Evolutionary conservation across 768 basidiomycete species (phyloP), one percentile per base, ranked within the genome.

Genomic region (Tricholoma furcatifolium): DNA sequence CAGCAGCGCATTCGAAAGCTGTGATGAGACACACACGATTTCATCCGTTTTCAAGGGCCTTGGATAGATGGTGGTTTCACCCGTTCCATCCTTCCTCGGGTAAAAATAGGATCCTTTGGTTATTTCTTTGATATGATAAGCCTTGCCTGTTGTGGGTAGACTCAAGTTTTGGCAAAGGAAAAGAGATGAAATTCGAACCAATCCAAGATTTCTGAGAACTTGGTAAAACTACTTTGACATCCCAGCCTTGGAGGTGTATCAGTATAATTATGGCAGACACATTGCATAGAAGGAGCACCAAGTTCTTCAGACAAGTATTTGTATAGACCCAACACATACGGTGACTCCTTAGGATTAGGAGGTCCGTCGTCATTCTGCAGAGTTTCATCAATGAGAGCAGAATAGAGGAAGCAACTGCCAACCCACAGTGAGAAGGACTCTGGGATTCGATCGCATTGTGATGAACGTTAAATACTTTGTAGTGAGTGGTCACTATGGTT

Each of bases 151-250:
- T 31, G 8, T 20, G 11, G 50, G 55, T 20, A 35, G 20, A 23
- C 27, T 27, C 43, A 40, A n/a, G n/a, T n/a, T 23, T 38, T 43
- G 24, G 41, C 34, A n/a, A 43, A 38, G 30, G n/a, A 27, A 23
- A 17, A 34, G 40, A 36, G 21, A 23, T 23, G 31, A 51, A 24
- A 18, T 36, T 64, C 75, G 47, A 54, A 88, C 91, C 91, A 31
- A 93, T 91, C 91, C 91, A 93, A 34, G 88, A 90, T 66, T 90
- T 91, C 64, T 93, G 91, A 9, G 85, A 75, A 59, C 83, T 88
- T 12, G 89, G 89, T 21, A 91, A 71, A 50, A 91, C 87, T 14
- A 91, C 91, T 63, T 82, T 87, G 35, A 92, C 87, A 60, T 88
- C 74, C 85, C 87, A 91, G 12, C 85, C 89, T 87, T 56, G 23